These are phyloP conservation scores for Apiospora koreana DNA, from an alignment of 2,329 filamentous ascomycete species.

Conservation along the genomic window DNA sequence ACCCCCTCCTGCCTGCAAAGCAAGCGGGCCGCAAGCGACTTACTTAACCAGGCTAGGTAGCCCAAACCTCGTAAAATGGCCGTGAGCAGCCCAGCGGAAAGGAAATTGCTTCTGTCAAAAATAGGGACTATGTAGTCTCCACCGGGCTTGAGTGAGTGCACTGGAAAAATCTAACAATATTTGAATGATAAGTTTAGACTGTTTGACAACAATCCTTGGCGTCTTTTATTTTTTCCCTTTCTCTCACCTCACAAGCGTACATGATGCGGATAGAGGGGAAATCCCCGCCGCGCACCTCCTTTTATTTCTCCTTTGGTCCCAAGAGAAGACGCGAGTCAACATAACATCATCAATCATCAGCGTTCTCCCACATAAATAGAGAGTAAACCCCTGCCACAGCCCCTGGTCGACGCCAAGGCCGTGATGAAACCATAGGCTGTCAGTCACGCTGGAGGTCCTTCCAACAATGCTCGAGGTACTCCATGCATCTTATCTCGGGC, in stretches of 20 bases:
- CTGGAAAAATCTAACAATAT: not conserved
- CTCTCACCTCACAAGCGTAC: not conserved
- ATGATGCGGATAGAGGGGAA: not conserved
- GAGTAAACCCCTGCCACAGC: not conserved
- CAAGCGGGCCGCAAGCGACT: not conserved
- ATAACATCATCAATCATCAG: constrained; percentile 7
- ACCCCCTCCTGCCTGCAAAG: not conserved
- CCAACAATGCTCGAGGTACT: not conserved
- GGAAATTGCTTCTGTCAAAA: constrained; percentile 9
- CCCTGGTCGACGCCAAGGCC: constrained; percentile 4
- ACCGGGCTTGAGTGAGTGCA: not conserved
- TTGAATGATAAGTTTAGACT: constrained; percentile 5
- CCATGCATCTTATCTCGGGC: not conserved
- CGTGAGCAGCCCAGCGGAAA: not conserved
- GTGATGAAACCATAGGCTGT: constrained; percentile 9
- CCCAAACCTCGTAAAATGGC: not conserved
- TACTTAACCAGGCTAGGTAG: not conserved
- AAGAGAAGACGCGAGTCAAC: constrained; percentile 2
- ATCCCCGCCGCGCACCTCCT: constrained; percentile 5
- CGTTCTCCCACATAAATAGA: not conserved
- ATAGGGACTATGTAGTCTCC: not conserved
- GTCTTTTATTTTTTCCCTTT: not conserved
- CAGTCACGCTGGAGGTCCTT: not conserved
- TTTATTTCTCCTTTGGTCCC: not conserved
- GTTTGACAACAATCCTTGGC: constrained; percentile 6